phyloP scores from a whole-genome alignment of 257 asterid species.

The Nemophila menziesii region DNA sequence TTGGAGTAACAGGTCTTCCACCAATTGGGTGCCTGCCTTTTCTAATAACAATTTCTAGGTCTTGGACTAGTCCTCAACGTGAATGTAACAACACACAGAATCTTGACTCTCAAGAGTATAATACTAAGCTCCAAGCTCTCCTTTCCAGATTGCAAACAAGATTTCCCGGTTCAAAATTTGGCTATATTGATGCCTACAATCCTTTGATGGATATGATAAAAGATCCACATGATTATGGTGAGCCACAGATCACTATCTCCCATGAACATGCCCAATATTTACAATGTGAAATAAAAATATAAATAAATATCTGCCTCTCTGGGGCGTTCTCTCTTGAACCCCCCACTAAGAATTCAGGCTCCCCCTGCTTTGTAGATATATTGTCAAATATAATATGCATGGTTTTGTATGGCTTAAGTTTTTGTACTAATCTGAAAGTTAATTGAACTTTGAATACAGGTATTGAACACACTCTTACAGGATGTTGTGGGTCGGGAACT shows the following conservation, averaged over 20 bases:
- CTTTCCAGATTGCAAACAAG: constrained; percentile 7
- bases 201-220: constrained; percentile 28
- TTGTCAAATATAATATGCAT: too few relatives aligned
- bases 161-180: constrained; percentile 14
- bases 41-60: constrained; percentile 15
- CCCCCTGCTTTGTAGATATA: too few relatives aligned
- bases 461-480: not conserved
- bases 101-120: constrained; percentile 19
- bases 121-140: constrained; percentile 17
- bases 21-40: constrained; percentile 37
- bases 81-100: constrained; percentile 19
- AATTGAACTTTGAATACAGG: not conserved
- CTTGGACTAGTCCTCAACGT: constrained; percentile 8
- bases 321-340: too few relatives aligned
- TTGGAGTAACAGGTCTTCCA: constrained; percentile 32
- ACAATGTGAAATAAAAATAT: too few relatives aligned
- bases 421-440: too few relatives aligned
- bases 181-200: constrained; percentile 20
- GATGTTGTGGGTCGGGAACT: constrained; percentile 13
- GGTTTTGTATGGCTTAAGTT: not conserved
- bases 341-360: too few relatives aligned
- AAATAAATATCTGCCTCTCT: too few relatives aligned
- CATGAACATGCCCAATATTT: too few relatives aligned
- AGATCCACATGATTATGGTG: constrained; percentile 20
- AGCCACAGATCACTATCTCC: too few relatives aligned